A percentile compares a stretch with the other conserved stretches of the same genome.
Evolutionary conservation across 202 grass and related monocot genomes (phyloP).

Genomic region (Cymbopogon flexuosus): DNA sequence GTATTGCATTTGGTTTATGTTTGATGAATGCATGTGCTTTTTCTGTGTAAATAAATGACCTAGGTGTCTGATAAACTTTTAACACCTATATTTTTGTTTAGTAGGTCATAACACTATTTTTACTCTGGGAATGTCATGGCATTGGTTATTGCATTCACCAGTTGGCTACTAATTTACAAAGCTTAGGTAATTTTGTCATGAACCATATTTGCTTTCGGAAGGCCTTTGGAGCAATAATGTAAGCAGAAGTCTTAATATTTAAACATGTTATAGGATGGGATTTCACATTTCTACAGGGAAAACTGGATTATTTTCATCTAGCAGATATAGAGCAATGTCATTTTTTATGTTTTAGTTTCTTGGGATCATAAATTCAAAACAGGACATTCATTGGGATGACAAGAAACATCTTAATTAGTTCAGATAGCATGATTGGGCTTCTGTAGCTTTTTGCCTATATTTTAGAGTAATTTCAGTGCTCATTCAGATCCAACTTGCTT

Average conservation of each 20-base stretch:
- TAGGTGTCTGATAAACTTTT: background rate
- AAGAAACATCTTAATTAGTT: background rate
- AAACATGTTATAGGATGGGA: background rate
- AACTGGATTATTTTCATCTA: background rate
- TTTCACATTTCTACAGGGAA: background rate
- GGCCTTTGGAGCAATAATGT: background rate
- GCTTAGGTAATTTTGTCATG: background rate
- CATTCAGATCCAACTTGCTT: background rate
- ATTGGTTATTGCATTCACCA: background rate
- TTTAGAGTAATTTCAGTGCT: background rate
- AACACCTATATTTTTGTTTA: background rate
- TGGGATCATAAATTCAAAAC: background rate
- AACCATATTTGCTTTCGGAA: slow-evolving; percentile 10
- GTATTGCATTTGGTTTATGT: background rate
- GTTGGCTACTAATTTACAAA: background rate
- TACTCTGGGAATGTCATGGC: background rate
- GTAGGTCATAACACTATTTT: background rate
- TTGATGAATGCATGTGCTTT: background rate
- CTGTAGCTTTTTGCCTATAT: background rate
- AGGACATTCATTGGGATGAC: background rate
- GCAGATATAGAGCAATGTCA: background rate
- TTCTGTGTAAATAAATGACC: background rate
- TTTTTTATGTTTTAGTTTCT: slow-evolving; percentile 5
- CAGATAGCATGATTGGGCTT: background rate
- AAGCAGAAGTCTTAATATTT: background rate